These are phyloP conservation scores for Aspergillus leporis DNA, from an alignment of 495 filamentous ascomycete species.

Conservation along the genomic window DNA sequence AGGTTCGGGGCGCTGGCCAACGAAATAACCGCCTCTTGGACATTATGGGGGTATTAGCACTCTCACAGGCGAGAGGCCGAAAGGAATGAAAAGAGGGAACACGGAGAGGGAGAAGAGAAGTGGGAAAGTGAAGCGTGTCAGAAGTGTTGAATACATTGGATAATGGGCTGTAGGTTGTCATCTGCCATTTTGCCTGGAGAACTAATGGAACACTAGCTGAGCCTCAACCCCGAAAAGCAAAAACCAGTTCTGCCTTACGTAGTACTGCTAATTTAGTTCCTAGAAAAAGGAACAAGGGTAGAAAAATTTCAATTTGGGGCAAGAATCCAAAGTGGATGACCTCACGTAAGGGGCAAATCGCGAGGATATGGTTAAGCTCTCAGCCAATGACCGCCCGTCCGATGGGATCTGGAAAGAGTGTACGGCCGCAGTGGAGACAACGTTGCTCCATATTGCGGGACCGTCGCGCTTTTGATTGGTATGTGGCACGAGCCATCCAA, in stretches of 20 bases:
- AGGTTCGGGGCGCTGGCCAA: constrained; percentile 23
- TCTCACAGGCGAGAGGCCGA: not conserved
- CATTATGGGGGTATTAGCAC: constrained; percentile 10
- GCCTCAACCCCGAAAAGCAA: constrained; percentile 2
- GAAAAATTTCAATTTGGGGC: constrained; percentile 1
- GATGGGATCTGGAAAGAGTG: not conserved
- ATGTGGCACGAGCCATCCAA: constrained; percentile 1
- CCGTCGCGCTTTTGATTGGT: not conserved
- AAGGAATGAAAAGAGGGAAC: not conserved
- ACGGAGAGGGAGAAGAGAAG: not conserved
- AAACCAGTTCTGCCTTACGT: not conserved
- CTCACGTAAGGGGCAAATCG: constrained; percentile 10
- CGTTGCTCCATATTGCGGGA: not conserved
- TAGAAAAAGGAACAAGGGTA: not conserved
- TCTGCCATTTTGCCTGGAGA: constrained; percentile 4
- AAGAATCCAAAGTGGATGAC: not conserved
- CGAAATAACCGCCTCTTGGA: constrained; percentile 24
- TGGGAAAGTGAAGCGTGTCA: not conserved
- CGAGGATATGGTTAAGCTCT: not conserved
- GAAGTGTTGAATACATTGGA: not conserved
- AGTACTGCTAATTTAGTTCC: not conserved
- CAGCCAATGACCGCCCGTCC: not conserved
- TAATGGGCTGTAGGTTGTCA: not conserved
- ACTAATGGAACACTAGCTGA: not conserved
- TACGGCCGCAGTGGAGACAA: not conserved